A percentile compares a stretch with the other conserved stretches of the same genome.
Conservation (phyloP, 2,329 filamentous ascomycete genomes). For the Fusarium poae region DNA sequence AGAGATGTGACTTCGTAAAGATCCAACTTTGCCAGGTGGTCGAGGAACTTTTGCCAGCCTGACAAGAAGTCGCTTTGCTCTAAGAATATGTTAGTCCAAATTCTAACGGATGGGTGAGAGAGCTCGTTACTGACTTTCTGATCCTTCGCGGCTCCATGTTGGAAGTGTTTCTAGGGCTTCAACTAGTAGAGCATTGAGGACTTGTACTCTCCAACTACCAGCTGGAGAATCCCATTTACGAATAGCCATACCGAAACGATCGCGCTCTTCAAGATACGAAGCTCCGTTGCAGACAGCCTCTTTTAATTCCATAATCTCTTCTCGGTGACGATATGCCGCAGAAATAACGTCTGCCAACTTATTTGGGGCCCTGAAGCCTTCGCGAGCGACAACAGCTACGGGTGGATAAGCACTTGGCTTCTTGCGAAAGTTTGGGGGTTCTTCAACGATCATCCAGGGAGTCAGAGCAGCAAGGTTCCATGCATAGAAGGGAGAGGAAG, state of each 20-base stretch:
- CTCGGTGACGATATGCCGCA: constrained; percentile 71
- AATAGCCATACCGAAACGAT: constrained; percentile 79
- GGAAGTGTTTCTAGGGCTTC: constrained; percentile 65
- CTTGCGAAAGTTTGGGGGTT: constrained; percentile 58
- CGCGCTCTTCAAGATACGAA: constrained; percentile 65
- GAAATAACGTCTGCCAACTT: constrained; percentile 77
- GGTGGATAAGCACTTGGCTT: constrained; percentile 67
- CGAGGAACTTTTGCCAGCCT: constrained; percentile 68
- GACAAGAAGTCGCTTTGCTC: constrained; percentile 61
- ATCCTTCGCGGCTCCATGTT: constrained; percentile 48
- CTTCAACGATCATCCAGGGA: constrained; percentile 74
- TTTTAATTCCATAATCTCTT: constrained; percentile 74
- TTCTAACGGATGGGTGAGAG: constrained; percentile 37
- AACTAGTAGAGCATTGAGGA: constrained; percentile 74
- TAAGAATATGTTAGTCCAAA: constrained; percentile 39
- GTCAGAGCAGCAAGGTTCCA: constrained; percentile 83
- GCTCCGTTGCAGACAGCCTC: constrained; percentile 62
- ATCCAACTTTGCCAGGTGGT: constrained; percentile 67
- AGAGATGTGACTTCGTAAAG: constrained; percentile 69
- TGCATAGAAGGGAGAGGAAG: constrained; percentile 75
- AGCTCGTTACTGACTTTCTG: constrained; percentile 55
- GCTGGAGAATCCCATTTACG: constrained; percentile 74
- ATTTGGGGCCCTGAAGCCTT: constrained; percentile 84
- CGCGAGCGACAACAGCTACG: constrained; percentile 68
- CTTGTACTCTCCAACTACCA: constrained; percentile 77